Evolutionary conservation across 164 flowering plant species (phyloP).

Genomic region (Chimonanthus praecox): DNA sequence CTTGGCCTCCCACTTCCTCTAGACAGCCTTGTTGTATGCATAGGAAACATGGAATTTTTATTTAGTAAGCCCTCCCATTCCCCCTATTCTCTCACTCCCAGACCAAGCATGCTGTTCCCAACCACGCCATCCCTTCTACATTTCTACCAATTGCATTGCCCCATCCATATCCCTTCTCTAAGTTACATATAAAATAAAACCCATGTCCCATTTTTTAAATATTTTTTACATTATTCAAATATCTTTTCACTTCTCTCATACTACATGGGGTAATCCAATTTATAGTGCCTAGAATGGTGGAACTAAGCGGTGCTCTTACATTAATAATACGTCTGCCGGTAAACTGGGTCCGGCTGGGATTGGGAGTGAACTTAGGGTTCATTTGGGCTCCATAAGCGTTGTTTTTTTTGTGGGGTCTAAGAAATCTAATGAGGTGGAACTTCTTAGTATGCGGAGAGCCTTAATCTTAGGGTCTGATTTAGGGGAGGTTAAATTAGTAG

Average conservation of each 20-base stretch:
- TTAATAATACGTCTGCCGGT: too few species aligned
- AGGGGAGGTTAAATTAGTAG: background rate
- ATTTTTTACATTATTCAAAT: too few species aligned
- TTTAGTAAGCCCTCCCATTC: constrained; percentile 28
- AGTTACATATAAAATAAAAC: background rate
- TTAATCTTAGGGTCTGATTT: background rate
- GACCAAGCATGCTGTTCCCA: constrained; percentile 41
- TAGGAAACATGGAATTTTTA: constrained; percentile 51
- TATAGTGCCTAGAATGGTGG: background rate
- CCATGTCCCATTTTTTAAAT: background rate
- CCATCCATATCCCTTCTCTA: constrained; percentile 5
- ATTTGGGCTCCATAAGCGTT: too few species aligned
- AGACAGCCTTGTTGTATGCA: constrained; percentile 42
- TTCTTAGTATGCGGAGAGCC: too few species aligned
- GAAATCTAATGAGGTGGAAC: too few species aligned
- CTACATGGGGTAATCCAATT: background rate
- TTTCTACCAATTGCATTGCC: constrained; percentile 11
- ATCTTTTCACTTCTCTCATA: background rate
- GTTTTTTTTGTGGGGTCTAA: too few species aligned
- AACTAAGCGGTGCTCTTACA: background rate
- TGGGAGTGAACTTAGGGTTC: too few species aligned
- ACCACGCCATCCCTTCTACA: constrained; percentile 10
- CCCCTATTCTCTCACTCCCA: constrained; percentile 26
- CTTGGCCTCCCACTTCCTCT: constrained; percentile 18
- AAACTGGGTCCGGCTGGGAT: background rate